Evolutionary conservation across 495 filamentous ascomycete genomes (phyloP), one percentile per base, ranked within the genome.

Genomic region (Aspergillus kassunensis): DNA sequence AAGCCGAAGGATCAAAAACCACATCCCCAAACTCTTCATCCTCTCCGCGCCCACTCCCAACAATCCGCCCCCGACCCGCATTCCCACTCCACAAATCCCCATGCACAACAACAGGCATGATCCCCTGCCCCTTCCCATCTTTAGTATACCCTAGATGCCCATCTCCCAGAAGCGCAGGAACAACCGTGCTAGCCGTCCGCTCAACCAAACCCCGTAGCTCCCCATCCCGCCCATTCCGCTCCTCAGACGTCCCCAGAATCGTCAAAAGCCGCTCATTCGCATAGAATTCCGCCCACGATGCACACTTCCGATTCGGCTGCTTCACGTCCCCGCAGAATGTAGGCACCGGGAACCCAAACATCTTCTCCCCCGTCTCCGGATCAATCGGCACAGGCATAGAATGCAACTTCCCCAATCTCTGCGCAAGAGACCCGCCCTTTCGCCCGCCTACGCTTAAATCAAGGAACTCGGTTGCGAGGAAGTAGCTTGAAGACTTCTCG

Each of bases 31-130:
- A 71, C 5, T 74, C 79, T n/a, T 73, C 70, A 19, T 65, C 62
- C 12, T 53, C 59, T 18, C 56, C 43, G 0, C 53, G 35, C 8
- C 62, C 69, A 39, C 55, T 61, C 0, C 69, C 81, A 0, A 74
- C 79, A 55, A 92, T 85, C 40, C 68, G 69, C 1, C 86, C 90
- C 5, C 74, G 57, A n/a, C 81, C 83, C 20, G 82, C 79, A 65
- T 97, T 97, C 2, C 91, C 91, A 60, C 81, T 85, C 91, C 91
- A 97, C 33, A 96, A 59, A 74, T 96, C 92, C 13, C 91, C 91
- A 66, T 97, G 91, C 20, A 95, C 79, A 15, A 95, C 76, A 5
- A 92, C 90, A 0, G 91, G 91, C 1, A 62, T 71, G 18, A 88
- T 69, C 5, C 74, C 76, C 9, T 76, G 63, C 0, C 80, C 79